Base-by-base conservation (phyloP, 1,284 basidiomycete species). In the Megacollybia platyphylla region DNA sequence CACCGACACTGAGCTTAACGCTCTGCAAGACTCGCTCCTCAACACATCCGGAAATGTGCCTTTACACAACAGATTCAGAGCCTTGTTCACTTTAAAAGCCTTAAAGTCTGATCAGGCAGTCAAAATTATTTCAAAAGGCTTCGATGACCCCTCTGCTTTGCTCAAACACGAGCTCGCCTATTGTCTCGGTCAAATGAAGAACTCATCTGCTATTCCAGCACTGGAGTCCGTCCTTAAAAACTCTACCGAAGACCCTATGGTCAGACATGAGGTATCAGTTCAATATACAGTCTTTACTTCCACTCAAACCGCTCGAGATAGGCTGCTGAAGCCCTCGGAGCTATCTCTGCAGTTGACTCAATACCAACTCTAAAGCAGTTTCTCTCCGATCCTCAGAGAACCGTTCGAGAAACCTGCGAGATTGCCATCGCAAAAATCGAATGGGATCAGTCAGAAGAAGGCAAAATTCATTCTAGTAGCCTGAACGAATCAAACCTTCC, bases 81-180 rank as follows among this genome's bases (percentile, higher is more conserved):
- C 93, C 0, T 68, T 99, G 6, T 99, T 99, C 62, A 88, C 93
- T 31, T 69, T 99, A 47, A 97, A 96, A 61, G 78, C 87, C 1
- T 65, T 98, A 36, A 81, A 79, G 52, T 79, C 65, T n/a, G 79
- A 87, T 46, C 70, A 79, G 46, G 89, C 91, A 8, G 81, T 97
- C 36, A 59, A 71, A 39, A 87, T 93, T 55, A 92, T 98, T 54
- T 79, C 85, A 18, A 79, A 83, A 67, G 90, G 91, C 86, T 90
- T 97, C 57, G 61, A 66, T 29, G 92, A 96, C 60, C 74, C 81
- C 11, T 96, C 91, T 36, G 88, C 92, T 5, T 63, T 99, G 40
- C 74, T 99, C 39, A 97, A 97, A 59, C 94, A 99, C 60, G 94
- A 99, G 59, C 73, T 98, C 2, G 94, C 94, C 1, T 99, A 98